Evolutionary conservation across 345 rosid genomes (phyloP), one percentile per base, ranked within the genome.

Genomic region (Brassica cretica): DNA sequence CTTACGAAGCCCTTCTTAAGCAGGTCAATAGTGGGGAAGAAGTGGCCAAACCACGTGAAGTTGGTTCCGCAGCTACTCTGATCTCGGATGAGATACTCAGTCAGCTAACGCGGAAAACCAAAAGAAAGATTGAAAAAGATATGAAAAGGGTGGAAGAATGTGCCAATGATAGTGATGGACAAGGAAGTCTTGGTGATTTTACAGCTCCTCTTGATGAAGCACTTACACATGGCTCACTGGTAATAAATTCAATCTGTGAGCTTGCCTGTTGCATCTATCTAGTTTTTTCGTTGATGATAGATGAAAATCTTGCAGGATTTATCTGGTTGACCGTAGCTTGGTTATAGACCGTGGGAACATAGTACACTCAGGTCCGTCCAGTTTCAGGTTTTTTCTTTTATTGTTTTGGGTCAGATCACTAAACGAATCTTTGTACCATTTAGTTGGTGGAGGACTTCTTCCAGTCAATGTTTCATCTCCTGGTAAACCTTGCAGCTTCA

Each of bases 201-300:
- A 86, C 97, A 11, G 97, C 96, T 81, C 94, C 99, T 59, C 96
- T 91, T 60, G 99, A 93, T 82, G 98, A 93, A 85, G 98, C 96
- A 19, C 81, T 91, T 44, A 72, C 90, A 71, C 98, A 91, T 82
- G 98, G 91, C 81, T 83, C 93, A 3, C 76, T 89, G 96, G 99
- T 90, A 85, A 87, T 78, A 10, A 10, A 66, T 15, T 16, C 24
- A 51, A 12, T 46, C 55, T 46, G 16, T 12, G n/a, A 61, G 24
- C 75, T 71, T 55, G 12, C 12, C 16, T 5, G n/a, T 67, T 75
- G 39, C 14, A 18, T 35, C 25, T 21, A 51, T 27, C 27, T 53
- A 33, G 18, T 41, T 67, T 51, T n/a, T 51, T 12, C 11, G 68
- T 68, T 68, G 62, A 12, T 46, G 53, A 46, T 64, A 10, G 53